These are phyloP conservation scores for Bolboschoenus planiculmis DNA, from an alignment of 176 grass and related monocot genomes.

Conservation along the genomic window DNA sequence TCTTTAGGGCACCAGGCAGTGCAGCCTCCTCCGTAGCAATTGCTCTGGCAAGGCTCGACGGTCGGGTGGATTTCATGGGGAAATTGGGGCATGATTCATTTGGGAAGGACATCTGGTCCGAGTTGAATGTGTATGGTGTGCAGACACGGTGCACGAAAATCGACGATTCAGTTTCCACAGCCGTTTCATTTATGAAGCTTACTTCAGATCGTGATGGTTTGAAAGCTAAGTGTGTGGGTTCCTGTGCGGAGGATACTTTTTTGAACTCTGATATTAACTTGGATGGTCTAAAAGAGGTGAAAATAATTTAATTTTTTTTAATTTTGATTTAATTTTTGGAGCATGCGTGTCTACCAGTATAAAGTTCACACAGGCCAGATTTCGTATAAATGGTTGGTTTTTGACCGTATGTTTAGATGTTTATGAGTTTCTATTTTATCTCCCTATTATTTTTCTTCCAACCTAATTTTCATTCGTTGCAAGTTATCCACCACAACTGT, in stretches of 20 bases:
- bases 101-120: conserved; percentile 49
- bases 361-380: neutral
- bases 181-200: conserved; percentile 73
- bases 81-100: conserved; percentile 79
- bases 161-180: conserved; percentile 43
- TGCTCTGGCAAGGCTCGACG: conserved; percentile 54
- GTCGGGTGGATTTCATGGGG: conserved; percentile 71
- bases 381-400: neutral
- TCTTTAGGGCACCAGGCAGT: conserved; percentile 74
- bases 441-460: neutral
- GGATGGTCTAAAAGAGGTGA: conserved; percentile 72
- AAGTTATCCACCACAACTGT: neutral
- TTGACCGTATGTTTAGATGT: neutral
- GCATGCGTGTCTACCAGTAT: neutral
- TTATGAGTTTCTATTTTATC: neutral
- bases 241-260: conserved; percentile 71
- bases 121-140: conserved; percentile 56
- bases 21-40: conserved; percentile 67
- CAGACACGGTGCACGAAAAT: conserved; percentile 48
- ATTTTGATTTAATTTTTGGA: neutral
- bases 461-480: neutral
- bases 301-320: neutral
- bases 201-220: conserved; percentile 20
- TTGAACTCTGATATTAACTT: conserved; percentile 59
- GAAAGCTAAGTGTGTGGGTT: conserved; percentile 38